These are phyloP conservation scores for Tuber brumale DNA, from an alignment of 495 filamentous ascomycete genomes.

Conservation along the genomic window DNA sequence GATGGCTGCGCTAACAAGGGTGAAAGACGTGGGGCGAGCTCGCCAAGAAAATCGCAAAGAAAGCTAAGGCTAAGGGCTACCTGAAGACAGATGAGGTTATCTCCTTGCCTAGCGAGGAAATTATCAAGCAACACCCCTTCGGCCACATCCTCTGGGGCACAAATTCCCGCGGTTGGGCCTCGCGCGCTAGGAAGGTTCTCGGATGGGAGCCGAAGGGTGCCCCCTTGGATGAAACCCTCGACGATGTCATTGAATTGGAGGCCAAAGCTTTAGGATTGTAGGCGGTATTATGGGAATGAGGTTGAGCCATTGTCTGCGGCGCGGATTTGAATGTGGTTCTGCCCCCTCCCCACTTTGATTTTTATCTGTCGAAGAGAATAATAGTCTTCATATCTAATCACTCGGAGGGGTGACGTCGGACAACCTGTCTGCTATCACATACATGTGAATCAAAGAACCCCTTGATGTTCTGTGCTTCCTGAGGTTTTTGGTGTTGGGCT, in stretches of 20 bases:
- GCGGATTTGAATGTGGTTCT: not conserved
- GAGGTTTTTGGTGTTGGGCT: not conserved
- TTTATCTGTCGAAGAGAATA: not conserved
- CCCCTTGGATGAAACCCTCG: constrained; percentile 28
- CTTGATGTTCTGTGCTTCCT: not conserved
- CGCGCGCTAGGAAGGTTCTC: constrained; percentile 34
- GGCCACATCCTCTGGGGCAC: constrained; percentile 32
- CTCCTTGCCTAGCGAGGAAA: constrained; percentile 21
- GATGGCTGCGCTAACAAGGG: constrained; percentile 6
- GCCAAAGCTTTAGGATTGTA: constrained; percentile 28
- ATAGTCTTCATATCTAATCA: not conserved
- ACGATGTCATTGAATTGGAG: constrained; percentile 29
- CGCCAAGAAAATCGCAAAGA: constrained; percentile 53
- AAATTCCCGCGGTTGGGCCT: constrained; percentile 32
- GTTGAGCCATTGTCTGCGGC: not conserved
- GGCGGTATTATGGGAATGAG: not conserved
- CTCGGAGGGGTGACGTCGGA: not conserved
- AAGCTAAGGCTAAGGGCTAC: constrained; percentile 58
- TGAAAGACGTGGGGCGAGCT: constrained; percentile 57
- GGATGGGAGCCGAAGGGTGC: constrained; percentile 29
- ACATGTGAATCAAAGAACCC: not conserved
- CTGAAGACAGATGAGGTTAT: constrained; percentile 54
- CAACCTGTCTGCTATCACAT: not conserved
- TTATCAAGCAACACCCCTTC: constrained; percentile 20
- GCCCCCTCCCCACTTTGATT: not conserved